Percentiles rank a stretch among this genome's conserved stretches.
Conservation (phyloP, 192 early-diverging fungal species). For the Coemansia sp. region DNA sequence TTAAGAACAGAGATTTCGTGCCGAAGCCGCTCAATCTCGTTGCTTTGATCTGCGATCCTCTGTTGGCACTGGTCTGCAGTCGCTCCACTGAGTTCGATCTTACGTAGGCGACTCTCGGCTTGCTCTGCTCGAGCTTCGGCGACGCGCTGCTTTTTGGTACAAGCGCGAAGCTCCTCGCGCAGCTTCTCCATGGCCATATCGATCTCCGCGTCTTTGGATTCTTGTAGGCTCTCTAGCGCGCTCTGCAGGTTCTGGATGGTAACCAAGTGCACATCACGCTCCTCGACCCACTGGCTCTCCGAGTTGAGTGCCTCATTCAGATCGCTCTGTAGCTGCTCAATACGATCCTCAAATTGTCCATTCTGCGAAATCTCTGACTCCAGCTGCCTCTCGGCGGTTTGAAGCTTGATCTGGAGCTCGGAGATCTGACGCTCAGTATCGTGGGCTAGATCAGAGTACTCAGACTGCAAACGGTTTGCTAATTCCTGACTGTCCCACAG, state of each 20-base stretch:
- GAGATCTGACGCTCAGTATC: conserved; percentile 31
- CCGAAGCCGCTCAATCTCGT: conserved; percentile 57
- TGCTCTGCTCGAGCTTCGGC: conserved; percentile 59
- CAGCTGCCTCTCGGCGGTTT: conserved; percentile 33
- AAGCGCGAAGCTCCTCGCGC: conserved; percentile 50
- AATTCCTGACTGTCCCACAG: conserved; percentile 51
- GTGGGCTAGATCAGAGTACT: conserved; percentile 20
- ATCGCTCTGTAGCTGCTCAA: conserved; percentile 58
- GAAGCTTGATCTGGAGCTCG: conserved; percentile 16
- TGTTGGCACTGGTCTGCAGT: conserved; percentile 60
- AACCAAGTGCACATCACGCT: conserved; percentile 61
- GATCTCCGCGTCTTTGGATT: conserved; percentile 66
- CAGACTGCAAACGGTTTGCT: conserved; percentile 24
- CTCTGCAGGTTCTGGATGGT: conserved; percentile 79
- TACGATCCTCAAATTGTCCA: conserved; percentile 44
- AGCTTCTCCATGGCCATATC: conserved; percentile 58
- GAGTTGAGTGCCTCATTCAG: conserved; percentile 58
- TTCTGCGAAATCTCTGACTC: conserved; percentile 25
- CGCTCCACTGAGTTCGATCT: conserved; percentile 29
- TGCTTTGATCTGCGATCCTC: conserved; percentile 52
- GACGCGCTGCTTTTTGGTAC: conserved; percentile 53
- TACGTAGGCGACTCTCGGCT: conserved; percentile 27
- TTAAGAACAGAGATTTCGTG: conserved; percentile 71
- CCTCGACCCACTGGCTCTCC: conserved; percentile 58
- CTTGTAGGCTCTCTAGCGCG: conserved; percentile 88